Conservation (phyloP, 768 basidiomycete genomes). For the Clitopilus hobsonii region DNA sequence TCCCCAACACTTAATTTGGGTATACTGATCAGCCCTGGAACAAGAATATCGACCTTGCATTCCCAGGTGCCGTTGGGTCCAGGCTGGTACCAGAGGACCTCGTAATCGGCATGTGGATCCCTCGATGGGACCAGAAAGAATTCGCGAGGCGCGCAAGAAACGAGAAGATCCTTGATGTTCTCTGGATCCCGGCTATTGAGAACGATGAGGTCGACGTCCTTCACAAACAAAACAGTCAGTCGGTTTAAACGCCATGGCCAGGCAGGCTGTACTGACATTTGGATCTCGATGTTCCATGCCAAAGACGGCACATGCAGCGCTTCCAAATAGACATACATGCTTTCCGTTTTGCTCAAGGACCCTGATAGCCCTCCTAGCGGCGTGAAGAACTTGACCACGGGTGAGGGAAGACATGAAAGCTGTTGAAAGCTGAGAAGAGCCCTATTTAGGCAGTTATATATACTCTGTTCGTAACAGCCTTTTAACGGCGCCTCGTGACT, state of each 20-base stretch:
- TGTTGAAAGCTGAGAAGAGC: too few relatives aligned
- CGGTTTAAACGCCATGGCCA: too few relatives aligned
- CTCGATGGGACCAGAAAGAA: background rate
- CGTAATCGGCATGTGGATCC: background rate
- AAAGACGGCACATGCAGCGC: conserved; percentile 8
- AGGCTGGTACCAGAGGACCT: background rate
- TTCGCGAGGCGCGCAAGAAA: background rate
- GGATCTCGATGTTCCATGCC: conserved; percentile 14
- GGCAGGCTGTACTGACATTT: background rate
- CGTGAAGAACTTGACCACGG: background rate
- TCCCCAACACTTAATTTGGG: conserved; percentile 3
- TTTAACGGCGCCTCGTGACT: too few relatives aligned
- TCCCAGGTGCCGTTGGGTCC: background rate
- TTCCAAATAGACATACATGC: conserved; percentile 10
- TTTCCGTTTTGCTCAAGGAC: background rate
- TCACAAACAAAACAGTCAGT: background rate
- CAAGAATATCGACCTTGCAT: conserved; percentile 17
- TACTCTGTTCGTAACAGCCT: too few relatives aligned
- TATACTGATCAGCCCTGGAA: conserved; percentile 11
- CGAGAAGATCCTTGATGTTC: background rate
- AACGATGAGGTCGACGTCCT: conserved; percentile 2
- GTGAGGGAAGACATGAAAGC: background rate
- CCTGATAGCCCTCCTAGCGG: background rate
- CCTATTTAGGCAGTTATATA: too few relatives aligned
- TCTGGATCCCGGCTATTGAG: background rate